A percentile compares a stretch with the other conserved stretches of the same genome.
Conservation (phyloP, 306 rosid species). For the Begonia peltatifolia region DNA sequence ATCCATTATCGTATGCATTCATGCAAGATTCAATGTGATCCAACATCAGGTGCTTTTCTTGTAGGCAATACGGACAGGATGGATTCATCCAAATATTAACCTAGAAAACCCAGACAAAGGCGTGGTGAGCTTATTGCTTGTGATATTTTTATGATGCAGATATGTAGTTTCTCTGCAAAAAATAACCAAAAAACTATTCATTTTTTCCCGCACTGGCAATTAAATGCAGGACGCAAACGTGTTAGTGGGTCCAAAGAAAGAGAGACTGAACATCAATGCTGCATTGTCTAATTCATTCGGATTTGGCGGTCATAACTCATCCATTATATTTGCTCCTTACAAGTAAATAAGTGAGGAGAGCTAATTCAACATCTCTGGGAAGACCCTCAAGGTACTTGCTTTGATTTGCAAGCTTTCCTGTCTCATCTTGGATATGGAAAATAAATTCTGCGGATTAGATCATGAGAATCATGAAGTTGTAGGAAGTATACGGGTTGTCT, state of each 20-base stretch:
- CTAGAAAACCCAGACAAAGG: constrained; percentile 76
- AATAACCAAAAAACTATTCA: not conserved
- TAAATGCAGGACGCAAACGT: constrained; percentile 44
- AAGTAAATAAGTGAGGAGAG: constrained; percentile 17
- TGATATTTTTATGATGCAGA: too few relatives aligned
- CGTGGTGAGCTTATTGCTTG: constrained; percentile 34
- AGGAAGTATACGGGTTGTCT: not conserved
- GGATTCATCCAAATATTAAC: constrained; percentile 96
- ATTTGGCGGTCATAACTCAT: constrained; percentile 95
- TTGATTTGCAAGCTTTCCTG: not conserved
- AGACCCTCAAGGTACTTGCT: not conserved
- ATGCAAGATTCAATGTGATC: too few relatives aligned
- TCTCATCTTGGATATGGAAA: not conserved
- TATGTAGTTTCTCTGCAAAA: too few relatives aligned
- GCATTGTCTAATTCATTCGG: constrained; percentile 95
- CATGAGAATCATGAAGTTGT: not conserved
- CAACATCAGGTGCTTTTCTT: not conserved
- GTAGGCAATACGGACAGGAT: constrained; percentile 91
- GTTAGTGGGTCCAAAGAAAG: constrained; percentile 81
- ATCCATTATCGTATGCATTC: too few relatives aligned
- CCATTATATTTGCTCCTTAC: constrained; percentile 80
- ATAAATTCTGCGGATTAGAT: not conserved
- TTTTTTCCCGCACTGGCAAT: not conserved
- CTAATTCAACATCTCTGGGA: not conserved
- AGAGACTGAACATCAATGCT: constrained; percentile 70